Base-by-base conservation (phyloP, 495 filamentous ascomycete genomes). In the Neurospora intermedia region DNA sequence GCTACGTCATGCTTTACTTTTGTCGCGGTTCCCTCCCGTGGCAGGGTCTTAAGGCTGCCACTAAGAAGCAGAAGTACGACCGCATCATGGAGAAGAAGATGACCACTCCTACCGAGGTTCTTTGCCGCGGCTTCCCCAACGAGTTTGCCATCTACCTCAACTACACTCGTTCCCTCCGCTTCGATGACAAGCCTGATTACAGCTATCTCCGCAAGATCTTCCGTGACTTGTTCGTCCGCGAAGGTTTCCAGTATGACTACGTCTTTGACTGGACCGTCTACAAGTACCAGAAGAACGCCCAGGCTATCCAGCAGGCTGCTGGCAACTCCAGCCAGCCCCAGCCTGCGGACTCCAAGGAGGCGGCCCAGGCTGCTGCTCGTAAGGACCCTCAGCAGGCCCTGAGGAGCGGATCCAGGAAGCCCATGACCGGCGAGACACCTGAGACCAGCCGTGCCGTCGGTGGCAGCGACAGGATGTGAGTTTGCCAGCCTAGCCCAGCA, bases 51-150 rank as follows among this genome's bases (percentile, higher is more conserved):
- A 99, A 99, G 89, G 96, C 96, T 87, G 96, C 96, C 77, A 99
- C 96, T 71, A 98, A 99, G 90, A 98, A 99, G 91, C 96, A 99
- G 87, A 99, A 98, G 85, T 98, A 99, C 80, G 96, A 99, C 84
- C 91, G 96, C 70, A 99, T 99, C 84, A 99, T 98, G 96, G 96
- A 99, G 88, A 99, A 99, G 91, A 99, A 99, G 92, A 98, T 99
- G 96, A 99, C 96, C 11, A 99, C 96, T 7, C 96, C 96, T 20
- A 99, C 96, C 77, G 96, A 99, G 80, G 96, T 98, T 48, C 93
- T 99, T 39, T 99, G 96, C 90, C 94, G 96, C 82, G 96, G 94
- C 71, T 98, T 99, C 86, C 96, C 96, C 77, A 98, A 99, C 81
- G 96, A 98, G 85, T 99, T 99, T 81, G 95, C 96, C 84, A 98